Evolutionary conservation across 31 red algal genomes (phyloP).

Genomic region (Asparagopsis taxiformis): DNA sequence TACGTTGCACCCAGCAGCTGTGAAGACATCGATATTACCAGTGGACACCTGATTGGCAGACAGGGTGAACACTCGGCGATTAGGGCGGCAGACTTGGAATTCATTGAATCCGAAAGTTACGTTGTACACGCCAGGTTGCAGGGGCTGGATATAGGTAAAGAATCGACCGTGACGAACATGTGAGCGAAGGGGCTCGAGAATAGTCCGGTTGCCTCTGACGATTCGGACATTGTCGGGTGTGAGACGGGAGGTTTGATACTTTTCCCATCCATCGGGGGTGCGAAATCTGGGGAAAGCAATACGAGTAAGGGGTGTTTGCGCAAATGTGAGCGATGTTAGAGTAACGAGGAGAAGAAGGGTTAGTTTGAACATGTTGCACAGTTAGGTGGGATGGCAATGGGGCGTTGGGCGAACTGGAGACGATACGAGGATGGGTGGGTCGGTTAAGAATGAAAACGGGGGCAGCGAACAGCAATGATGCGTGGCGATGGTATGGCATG

Average conservation of each 20-base stretch:
- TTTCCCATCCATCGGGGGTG: background rate
- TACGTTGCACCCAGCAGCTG: background rate
- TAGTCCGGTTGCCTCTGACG: background rate
- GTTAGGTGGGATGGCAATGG: too few species aligned
- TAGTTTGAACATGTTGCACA: background rate
- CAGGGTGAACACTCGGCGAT: constrained; percentile 1
- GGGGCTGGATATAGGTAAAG: background rate
- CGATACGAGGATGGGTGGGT: too few species aligned
- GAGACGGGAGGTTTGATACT: background rate
- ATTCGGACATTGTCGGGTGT: constrained; percentile 4
- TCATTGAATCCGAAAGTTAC: constrained; percentile 5
- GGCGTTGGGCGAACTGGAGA: too few species aligned
- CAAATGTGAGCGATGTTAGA: background rate
- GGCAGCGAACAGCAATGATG: too few species aligned
- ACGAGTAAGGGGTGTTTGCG: background rate
- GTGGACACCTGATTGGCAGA: background rate
- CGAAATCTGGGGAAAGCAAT: constrained; percentile 1
- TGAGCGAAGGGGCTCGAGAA: background rate
- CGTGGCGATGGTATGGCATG: too few species aligned
- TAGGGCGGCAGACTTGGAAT: background rate
- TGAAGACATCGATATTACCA: background rate
- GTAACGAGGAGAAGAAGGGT: background rate
- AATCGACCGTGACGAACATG: background rate
- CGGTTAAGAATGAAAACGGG: too few species aligned
- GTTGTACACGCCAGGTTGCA: constrained; percentile 1